phyloP scores from a whole-genome alignment of 371 early-diverging fungal genomes.

The Paraphysoderma sedebokerense region DNA sequence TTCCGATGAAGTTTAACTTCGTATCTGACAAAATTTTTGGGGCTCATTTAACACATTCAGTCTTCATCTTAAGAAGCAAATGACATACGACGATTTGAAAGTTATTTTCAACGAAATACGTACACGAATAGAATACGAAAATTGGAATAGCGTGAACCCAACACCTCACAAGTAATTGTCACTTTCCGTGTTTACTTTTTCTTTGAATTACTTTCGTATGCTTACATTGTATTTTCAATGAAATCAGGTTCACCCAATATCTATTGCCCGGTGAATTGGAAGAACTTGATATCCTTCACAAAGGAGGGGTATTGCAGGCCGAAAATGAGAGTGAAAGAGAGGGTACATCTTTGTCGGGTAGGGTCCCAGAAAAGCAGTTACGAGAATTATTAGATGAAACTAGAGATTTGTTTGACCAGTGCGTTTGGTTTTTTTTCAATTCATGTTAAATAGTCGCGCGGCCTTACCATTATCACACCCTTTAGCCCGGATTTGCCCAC shows the following conservation, averaged over 20 bases:
- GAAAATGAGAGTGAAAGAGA: slow-evolving; percentile 8
- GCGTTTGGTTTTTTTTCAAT: slow-evolving; percentile 3
- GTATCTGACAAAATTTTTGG: neutral
- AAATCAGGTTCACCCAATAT: slow-evolving; percentile 31
- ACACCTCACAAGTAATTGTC: neutral
- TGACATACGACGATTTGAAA: slow-evolving; percentile 18
- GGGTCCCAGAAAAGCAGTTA: slow-evolving; percentile 24
- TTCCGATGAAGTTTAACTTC: too few relatives aligned
- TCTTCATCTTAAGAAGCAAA: slow-evolving; percentile 23
- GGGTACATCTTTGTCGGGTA: too few relatives aligned
- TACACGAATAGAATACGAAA: slow-evolving; percentile 15
- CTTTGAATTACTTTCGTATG: too few relatives aligned
- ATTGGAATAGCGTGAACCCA: neutral
- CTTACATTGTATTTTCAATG: too few relatives aligned
- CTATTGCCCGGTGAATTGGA: slow-evolving; percentile 52
- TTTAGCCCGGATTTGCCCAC: slow-evolving; percentile 40
- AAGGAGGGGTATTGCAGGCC: slow-evolving; percentile 26
- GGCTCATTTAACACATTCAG: slow-evolving; percentile 5
- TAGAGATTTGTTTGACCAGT: slow-evolving; percentile 60
- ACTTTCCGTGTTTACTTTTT: too few relatives aligned
- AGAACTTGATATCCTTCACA: slow-evolving; percentile 35
- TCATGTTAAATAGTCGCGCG: neutral
- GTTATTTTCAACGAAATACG: slow-evolving; percentile 19
- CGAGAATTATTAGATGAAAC: slow-evolving; percentile 56
- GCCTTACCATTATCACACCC: too few relatives aligned